Evolutionary conservation across 176 grass and related monocot genomes (phyloP).

Genomic region (Triticum turgidum): DNA sequence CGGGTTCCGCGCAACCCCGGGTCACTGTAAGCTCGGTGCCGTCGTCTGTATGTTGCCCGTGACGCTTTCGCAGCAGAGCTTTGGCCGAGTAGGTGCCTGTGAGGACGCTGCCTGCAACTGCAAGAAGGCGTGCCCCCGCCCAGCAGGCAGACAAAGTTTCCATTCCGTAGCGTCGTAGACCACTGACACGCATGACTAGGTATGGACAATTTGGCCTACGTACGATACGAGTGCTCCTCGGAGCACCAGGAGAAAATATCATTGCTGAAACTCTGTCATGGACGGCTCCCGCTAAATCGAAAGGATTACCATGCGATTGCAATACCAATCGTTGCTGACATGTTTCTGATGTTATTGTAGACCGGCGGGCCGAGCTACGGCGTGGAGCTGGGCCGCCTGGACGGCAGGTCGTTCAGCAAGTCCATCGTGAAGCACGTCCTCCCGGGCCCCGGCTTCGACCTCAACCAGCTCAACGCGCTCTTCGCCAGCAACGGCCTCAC

Average conservation of each 20-base stretch:
- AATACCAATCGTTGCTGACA: neutral
- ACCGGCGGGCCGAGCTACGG: slow-evolving; percentile 60
- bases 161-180: neutral
- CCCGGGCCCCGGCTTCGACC: slow-evolving; percentile 61
- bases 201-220: neutral
- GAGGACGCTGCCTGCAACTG: neutral
- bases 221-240: neutral
- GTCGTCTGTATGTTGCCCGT: slow-evolving; percentile 7
- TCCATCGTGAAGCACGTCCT: slow-evolving; percentile 77
- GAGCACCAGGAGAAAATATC: too few relatives aligned
- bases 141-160: slow-evolving; percentile 21
- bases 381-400: slow-evolving; percentile 70
- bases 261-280: too few relatives aligned
- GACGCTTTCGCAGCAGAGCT: neutral
- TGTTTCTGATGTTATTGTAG: neutral
- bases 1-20: neutral
- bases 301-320: neutral
- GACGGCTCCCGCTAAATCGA: too few relatives aligned
- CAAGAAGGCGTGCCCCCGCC: neutral
- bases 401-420: slow-evolving; percentile 59
- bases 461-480: slow-evolving; percentile 63
- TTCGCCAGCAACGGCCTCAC: slow-evolving; percentile 70
- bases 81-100: neutral
- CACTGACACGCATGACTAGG: neutral
- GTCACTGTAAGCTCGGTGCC: neutral